These are phyloP conservation scores for Phaeodactylum tricornutum DNA, from an alignment of 108 stramenopile genomes.

Conservation along the genomic window DNA sequence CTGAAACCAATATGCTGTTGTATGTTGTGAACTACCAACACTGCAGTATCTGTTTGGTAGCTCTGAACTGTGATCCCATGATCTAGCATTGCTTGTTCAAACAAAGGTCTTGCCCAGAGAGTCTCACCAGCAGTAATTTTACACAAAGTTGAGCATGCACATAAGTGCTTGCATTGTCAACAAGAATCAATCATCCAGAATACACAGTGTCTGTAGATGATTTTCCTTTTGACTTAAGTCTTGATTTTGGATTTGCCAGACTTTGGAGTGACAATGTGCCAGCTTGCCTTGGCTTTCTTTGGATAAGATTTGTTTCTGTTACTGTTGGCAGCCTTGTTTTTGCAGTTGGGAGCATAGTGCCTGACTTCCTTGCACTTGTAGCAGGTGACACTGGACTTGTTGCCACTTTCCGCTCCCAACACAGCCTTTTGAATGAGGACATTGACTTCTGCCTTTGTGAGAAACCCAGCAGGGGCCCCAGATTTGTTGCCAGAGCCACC, in stretches of 20 bases:
- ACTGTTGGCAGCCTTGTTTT: too few species aligned
- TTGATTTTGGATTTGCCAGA: not conserved
- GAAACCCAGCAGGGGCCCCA: not conserved
- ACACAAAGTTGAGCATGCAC: not conserved
- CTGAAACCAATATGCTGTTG: not conserved
- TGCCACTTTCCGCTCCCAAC: not conserved
- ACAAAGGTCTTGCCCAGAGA: not conserved
- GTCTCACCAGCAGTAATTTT: not conserved
- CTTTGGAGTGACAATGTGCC: not conserved
- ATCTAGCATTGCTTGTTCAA: slow-evolving; percentile 1
- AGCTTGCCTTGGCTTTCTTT: too few species aligned
- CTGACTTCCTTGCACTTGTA: too few species aligned
- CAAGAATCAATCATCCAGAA: slow-evolving; percentile 16
- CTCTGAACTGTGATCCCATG: not conserved
- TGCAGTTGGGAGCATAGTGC: too few species aligned
- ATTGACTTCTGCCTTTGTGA: not conserved
- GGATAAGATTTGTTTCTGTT: too few species aligned
- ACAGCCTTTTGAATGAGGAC: not conserved
- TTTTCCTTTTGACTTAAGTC: slow-evolving; percentile 1
- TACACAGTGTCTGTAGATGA: not conserved
- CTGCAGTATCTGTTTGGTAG: not conserved
- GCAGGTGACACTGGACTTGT: not conserved
- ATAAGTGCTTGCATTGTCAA: slow-evolving; percentile 18
- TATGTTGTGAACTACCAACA: not conserved
- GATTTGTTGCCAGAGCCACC: not conserved